Conservation (phyloP, 257 asterid genomes). For the Gentiana straminea region DNA sequence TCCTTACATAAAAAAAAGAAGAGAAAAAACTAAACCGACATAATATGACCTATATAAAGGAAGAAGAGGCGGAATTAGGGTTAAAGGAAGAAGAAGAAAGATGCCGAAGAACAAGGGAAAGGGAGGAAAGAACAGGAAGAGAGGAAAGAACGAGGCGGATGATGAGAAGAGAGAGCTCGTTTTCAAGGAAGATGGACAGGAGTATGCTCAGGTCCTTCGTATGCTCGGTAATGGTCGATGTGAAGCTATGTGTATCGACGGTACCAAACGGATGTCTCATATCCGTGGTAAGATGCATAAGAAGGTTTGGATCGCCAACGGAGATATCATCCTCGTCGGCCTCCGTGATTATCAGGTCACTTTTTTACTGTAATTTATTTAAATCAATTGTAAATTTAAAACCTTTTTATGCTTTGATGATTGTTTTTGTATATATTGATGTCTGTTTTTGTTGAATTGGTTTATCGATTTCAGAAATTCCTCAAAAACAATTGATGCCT, state of each 20-base stretch:
- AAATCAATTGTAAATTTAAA: no score
- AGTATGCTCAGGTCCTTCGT: slow-evolving; percentile 19
- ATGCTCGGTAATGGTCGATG: slow-evolving; percentile 9
- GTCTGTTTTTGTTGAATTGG: no score
- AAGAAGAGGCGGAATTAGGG: slow-evolving; percentile 1
- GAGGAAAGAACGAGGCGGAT: slow-evolving; percentile 96
- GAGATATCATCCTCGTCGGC: slow-evolving; percentile 12
- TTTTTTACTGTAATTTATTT: neutral
- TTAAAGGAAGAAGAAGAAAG: slow-evolving; percentile 15
- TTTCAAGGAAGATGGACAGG: slow-evolving; percentile 17
- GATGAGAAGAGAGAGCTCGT: slow-evolving; percentile 92
- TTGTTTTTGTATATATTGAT: no score
- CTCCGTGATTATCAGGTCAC: slow-evolving; percentile 14
- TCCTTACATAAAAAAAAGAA: no score
- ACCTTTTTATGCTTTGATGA: no score
- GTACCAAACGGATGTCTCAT: slow-evolving; percentile 9
- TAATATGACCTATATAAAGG: no score
- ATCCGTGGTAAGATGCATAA: slow-evolving; percentile 17
- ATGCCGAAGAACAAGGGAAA: slow-evolving; percentile 99
- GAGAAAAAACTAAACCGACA: no score
- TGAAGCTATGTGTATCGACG: slow-evolving; percentile 10
- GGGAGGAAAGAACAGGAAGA: slow-evolving; percentile 97
- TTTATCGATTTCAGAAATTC: no score
- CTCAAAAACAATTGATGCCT: no score
- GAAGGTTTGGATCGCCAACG: slow-evolving; percentile 14